Evolutionary conservation across 352 stramenopile species (phyloP), one percentile per base, ranked within the genome.

Genomic region (Bremia lactucae): DNA sequence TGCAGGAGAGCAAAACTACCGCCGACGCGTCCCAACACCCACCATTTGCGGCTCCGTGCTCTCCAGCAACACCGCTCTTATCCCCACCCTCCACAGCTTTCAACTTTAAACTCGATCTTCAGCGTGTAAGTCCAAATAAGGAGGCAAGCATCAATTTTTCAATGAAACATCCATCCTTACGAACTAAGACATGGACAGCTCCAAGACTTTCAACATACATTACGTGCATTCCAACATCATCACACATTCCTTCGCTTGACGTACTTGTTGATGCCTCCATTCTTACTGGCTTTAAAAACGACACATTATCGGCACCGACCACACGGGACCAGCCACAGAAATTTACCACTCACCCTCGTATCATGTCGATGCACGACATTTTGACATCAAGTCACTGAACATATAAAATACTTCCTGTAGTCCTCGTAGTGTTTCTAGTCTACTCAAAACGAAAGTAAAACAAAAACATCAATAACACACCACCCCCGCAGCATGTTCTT

Each of bases 361-460:
- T 53, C 49, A 87, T 87, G 74, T 84, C 71, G 31, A 87, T 85
- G 72, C 62, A 72, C 11, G 72, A 87, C 36, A 87, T 83, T 39
- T 47, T 84, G 40, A 63, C 52, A 14, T 53, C 72, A 48, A 31
- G 28, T 15, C 42, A 52, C 25, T 66, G 48, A 66, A 31, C 26
- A 53, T n/a, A 29, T 16, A 15, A 31, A 35, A 20, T 39, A 18
- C 31, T 24, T 24, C 35, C 33, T 34, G 39, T 34, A 42, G 15
- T 54, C 31, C 45, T 35, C 21, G 48, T 56, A 56, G 4, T 20
- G 50, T 59, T 28, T 26, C n/a, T 40, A 23, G 16, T 62, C 36
- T 49, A 42, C 38, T 50, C 28, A 55, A 48, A 35, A n/a, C 28
- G 23, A 42, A 53, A 51, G n/a, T n/a, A 49, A 48, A 48, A 52